These are phyloP conservation scores for Pseudogymnoascus sp. DNA, from an alignment of 2,329 filamentous ascomycete species.

Conservation along the genomic window DNA sequence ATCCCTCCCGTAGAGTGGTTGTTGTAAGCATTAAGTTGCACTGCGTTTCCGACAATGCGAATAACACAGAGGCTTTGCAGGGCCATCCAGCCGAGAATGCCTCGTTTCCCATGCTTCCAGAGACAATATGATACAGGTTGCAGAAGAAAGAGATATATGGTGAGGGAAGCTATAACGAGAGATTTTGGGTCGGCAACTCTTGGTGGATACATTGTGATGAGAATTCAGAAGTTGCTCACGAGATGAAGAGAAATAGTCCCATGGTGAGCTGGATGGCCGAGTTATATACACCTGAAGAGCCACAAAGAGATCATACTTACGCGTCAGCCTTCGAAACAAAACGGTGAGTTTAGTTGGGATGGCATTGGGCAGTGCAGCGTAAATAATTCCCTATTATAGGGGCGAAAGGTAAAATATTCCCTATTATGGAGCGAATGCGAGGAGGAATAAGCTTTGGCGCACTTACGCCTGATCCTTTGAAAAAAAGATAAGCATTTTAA, in stretches of 20 bases:
- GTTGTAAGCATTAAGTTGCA: constrained; percentile 9
- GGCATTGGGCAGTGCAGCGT: not conserved
- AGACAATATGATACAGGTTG: constrained; percentile 13
- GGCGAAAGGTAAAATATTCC: not conserved
- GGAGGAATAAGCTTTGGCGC: not conserved
- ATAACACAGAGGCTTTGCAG: not conserved
- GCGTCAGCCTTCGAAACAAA: not conserved
- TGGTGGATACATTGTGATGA: not conserved
- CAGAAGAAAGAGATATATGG: constrained; percentile 12
- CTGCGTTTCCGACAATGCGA: constrained; percentile 4
- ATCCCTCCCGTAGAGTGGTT: not conserved
- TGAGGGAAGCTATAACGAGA: not conserved
- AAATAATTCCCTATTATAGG: not conserved
- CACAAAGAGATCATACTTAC: not conserved
- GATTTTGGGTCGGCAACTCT: not conserved
- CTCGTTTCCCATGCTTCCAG: constrained; percentile 12
- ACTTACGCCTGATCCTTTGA: not conserved
- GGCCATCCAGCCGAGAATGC: constrained; percentile 13
- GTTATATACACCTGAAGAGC: not conserved
- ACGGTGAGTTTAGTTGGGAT: not conserved
- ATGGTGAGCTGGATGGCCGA: not conserved
- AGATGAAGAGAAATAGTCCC: not conserved
- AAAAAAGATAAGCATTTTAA: not conserved
- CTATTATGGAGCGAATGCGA: not conserved
- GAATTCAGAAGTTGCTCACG: not conserved